Base-by-base conservation (phyloP, 306 rosid species). In the Cucurbita maxima region DNA sequence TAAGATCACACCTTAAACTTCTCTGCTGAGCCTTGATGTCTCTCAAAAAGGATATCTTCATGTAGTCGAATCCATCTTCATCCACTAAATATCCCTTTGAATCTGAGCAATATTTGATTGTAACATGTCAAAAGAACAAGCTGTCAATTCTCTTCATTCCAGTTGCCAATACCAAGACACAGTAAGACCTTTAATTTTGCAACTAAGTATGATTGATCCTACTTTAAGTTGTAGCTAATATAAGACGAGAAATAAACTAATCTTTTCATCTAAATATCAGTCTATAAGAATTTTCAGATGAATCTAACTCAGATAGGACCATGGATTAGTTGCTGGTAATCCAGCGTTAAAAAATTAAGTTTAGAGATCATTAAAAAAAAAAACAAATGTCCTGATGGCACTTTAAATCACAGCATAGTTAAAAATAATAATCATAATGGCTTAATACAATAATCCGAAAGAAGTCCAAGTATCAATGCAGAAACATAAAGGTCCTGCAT, bases 51-150 rank as follows among this genome's bases (percentile, higher is more conserved):
- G 91, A 84, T 76, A 94, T 86, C 86, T 94, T 94, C 88, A 86
- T 83, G 84, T 83, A 90, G 79, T 94, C 98, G 81, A 94, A 94
- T 75, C 98, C 98, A 68, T 94, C 98, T 79, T 94, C 98, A 79
- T 94, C 98, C 83, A 90, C 94, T 80, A 94, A 80, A 87, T 88
- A 94, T 48, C 98, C 98, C 78, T 84, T 94, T 25, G 97, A 90
- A 84, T 94, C 98, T 94, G 93, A 59, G 66, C 74, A 83, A 37
- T 25, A 60, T 58, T 76, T 82, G 40, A 18, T 72, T 38, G 66
- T 19, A 43, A 72, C 64, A 19, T 38, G 50, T 72, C 7, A 71
- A 10, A 36, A 19, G 10, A 18, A 72, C 53, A 55, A 56, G 58
- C 57, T 47, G 48, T 69, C 18, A 25, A 44, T 48, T 25, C 54